These are phyloP conservation scores for Monosporascus sp. DNA, from an alignment of 2,329 filamentous ascomycete species.

Conservation along the genomic window DNA sequence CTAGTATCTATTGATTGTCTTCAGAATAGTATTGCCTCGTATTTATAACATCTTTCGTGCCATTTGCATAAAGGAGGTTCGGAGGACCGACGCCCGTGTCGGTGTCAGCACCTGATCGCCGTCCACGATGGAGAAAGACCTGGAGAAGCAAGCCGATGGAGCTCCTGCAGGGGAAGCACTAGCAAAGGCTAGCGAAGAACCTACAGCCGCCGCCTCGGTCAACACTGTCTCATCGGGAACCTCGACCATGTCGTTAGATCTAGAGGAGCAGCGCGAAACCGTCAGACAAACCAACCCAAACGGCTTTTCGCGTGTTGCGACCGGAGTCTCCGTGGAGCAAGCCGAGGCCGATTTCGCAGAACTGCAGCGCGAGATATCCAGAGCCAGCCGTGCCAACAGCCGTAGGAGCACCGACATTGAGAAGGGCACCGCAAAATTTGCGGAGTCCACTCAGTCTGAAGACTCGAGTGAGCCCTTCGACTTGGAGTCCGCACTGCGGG, in stretches of 20 bases:
- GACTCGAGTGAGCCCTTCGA: conserved; percentile 61
- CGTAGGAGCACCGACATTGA: conserved; percentile 48
- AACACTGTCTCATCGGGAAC: conserved; percentile 17
- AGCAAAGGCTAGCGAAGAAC: neutral
- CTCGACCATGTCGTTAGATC: conserved; percentile 13
- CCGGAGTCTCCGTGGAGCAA: conserved; percentile 58
- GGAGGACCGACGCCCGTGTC: too few species aligned
- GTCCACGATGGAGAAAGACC: neutral
- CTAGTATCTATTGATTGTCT: too few species aligned
- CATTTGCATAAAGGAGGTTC: too few species aligned
- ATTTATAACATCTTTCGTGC: too few species aligned
- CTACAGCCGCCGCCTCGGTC: conserved; percentile 3
- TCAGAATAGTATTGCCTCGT: too few species aligned
- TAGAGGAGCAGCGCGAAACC: conserved; percentile 35
- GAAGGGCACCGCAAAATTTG: conserved; percentile 38
- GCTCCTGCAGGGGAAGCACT: neutral
- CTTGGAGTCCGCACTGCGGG: conserved; percentile 67
- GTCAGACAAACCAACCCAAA: conserved; percentile 42
- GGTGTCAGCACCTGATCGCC: neutral
- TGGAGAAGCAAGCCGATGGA: conserved; percentile 4
- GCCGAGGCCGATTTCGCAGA: conserved; percentile 68
- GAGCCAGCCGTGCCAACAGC: conserved; percentile 39
- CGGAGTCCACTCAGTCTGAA: conserved; percentile 35
- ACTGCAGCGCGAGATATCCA: conserved; percentile 59
- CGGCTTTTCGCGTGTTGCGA: conserved; percentile 35